Evolutionary conservation across 1,284 basidiomycete species (phyloP).

Genomic region (Cutaneotrichosporon cutaneum): DNA sequence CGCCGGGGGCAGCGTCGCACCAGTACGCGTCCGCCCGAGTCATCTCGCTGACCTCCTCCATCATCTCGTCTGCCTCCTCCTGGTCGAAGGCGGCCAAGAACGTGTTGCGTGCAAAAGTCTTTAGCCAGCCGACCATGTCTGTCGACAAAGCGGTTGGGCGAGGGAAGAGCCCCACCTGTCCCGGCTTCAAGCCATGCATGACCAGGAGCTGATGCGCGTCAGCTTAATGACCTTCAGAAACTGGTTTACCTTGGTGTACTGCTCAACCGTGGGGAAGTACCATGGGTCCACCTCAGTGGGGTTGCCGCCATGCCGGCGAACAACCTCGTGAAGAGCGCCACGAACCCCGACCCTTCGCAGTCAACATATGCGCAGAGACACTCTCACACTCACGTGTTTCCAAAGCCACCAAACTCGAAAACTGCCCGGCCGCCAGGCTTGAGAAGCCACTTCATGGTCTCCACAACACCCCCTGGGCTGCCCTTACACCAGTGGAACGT

Average conservation of each 20-base stretch:
- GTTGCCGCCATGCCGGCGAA: constrained; percentile 61
- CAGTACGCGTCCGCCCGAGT: constrained; percentile 61
- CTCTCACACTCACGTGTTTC: constrained; percentile 35
- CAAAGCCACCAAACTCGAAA: constrained; percentile 72
- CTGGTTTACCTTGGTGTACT: constrained; percentile 61
- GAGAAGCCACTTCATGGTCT: constrained; percentile 61
- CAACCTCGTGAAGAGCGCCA: constrained; percentile 60
- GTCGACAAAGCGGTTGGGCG: constrained; percentile 65
- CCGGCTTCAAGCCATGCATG: constrained; percentile 60
- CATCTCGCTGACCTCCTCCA: constrained; percentile 64
- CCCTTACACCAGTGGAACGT: constrained; percentile 79
- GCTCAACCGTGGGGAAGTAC: constrained; percentile 72
- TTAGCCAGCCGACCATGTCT: constrained; percentile 67
- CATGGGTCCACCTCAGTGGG: constrained; percentile 68
- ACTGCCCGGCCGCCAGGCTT: constrained; percentile 69
- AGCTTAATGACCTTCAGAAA: neutral
- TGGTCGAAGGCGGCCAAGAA: constrained; percentile 60
- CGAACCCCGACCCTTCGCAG: constrained; percentile 58
- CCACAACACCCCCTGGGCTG: constrained; percentile 65
- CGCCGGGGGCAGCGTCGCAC: constrained; percentile 36
- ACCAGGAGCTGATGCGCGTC: constrained; percentile 58
- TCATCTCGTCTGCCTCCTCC: constrained; percentile 61
- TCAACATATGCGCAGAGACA: neutral
- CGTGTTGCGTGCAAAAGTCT: constrained; percentile 63
- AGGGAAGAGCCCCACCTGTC: constrained; percentile 63